Evolutionary conservation across 768 basidiomycete genomes (phyloP).

Genomic region (Trametes cubensis): DNA sequence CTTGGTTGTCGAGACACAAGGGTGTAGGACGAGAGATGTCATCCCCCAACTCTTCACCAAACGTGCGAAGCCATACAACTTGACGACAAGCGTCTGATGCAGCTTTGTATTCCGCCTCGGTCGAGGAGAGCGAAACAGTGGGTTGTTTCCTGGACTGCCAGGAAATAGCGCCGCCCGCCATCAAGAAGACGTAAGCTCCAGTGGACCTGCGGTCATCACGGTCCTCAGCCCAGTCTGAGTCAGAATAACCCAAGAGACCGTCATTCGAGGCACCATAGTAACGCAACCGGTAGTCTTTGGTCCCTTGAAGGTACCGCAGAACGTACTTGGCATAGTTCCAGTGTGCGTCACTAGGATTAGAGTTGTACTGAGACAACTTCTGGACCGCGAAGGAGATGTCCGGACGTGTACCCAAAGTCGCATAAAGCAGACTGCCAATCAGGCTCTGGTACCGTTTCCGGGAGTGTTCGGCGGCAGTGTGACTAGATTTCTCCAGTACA

Average conservation of each 20-base stretch:
- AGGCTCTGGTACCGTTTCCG: slow-evolving; percentile 22
- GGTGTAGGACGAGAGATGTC: slow-evolving; percentile 7
- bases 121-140: slow-evolving; percentile 38
- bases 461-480: too few species aligned
- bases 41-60: slow-evolving; percentile 18
- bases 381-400: slow-evolving; percentile 40
- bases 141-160: slow-evolving; percentile 31
- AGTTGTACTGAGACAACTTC: slow-evolving; percentile 35
- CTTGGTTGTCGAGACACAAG: slow-evolving; percentile 20
- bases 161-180: slow-evolving; percentile 34
- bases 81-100: slow-evolving; percentile 32
- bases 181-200: slow-evolving; percentile 41
- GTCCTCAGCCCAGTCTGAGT: slow-evolving; percentile 40
- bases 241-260: slow-evolving; percentile 25
- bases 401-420: slow-evolving; percentile 37
- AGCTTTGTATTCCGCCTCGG: slow-evolving; percentile 44
- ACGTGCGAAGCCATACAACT: slow-evolving; percentile 25
- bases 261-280: slow-evolving; percentile 22
- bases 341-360: slow-evolving; percentile 34
- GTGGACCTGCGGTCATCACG: slow-evolving; percentile 34
- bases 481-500: too few species aligned
- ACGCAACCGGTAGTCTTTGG: slow-evolving; percentile 25
- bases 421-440: slow-evolving; percentile 32
- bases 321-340: slow-evolving; percentile 37
- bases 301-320: slow-evolving; percentile 39